Conservation (phyloP, 2,329 filamentous ascomycete genomes). For the Beauveria sp. region DNA sequence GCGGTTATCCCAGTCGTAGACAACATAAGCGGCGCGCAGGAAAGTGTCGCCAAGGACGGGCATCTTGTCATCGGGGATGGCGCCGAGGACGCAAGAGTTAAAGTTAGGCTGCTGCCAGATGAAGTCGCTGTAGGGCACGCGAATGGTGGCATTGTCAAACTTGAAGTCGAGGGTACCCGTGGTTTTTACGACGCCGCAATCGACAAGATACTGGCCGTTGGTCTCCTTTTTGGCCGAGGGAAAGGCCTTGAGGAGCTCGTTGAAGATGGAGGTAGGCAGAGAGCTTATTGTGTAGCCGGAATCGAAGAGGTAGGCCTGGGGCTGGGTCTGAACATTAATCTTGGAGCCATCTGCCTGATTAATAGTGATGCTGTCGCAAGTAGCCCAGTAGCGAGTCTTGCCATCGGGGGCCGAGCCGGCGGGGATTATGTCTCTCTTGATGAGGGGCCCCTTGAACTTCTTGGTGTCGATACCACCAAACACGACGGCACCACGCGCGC, state of each 20-base stretch:
- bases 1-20: conserved; percentile 34
- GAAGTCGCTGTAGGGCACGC: conserved; percentile 39
- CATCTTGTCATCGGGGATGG: conserved; percentile 32
- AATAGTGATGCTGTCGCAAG: conserved; percentile 29
- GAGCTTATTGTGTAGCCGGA: conserved; percentile 61
- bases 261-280: conserved; percentile 50
- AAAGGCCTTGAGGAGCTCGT: conserved; percentile 34
- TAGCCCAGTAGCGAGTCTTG: conserved; percentile 34
- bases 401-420: conserved; percentile 27
- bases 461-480: conserved; percentile 51
- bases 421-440: conserved; percentile 48
- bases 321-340: conserved; percentile 35
- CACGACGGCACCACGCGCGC: conserved; percentile 28
- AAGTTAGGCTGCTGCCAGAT: conserved; percentile 30
- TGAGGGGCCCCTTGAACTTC: conserved; percentile 46
- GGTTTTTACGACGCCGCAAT: conserved; percentile 28
- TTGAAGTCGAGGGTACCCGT: conserved; percentile 38
- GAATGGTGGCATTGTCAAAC: conserved; percentile 37
- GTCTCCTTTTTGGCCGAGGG: conserved; percentile 35
- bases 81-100: conserved; percentile 35
- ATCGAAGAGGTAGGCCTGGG: conserved; percentile 49
- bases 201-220: conserved; percentile 40
- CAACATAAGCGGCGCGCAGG: conserved; percentile 36
- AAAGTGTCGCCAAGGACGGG: conserved; percentile 38
- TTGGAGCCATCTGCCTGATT: conserved; percentile 27